Conservation (phyloP, 129 eudicot species). For the Escallonia herrerae region DNA sequence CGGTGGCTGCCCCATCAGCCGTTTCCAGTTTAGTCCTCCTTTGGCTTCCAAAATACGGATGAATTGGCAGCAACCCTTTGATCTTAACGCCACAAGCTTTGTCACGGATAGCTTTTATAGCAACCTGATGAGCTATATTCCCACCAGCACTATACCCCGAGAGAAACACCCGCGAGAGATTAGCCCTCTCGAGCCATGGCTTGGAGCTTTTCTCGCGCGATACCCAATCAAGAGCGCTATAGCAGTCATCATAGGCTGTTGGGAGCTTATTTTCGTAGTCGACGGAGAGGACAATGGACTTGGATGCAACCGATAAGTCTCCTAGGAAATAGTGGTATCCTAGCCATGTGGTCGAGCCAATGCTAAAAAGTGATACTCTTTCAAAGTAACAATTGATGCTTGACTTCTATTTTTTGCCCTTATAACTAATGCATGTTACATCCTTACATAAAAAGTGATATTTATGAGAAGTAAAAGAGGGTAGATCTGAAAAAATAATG, state of each 20-base stretch:
- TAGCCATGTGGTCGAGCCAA: slow-evolving; percentile 78
- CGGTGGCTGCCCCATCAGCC: slow-evolving; percentile 26
- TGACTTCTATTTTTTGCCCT: no score
- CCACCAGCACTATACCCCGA: slow-evolving; percentile 90
- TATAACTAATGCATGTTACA: no score
- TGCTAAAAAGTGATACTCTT: slow-evolving; percentile 31
- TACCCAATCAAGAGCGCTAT: slow-evolving; percentile 64
- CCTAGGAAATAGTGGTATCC: slow-evolving; percentile 76
- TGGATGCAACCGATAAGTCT: slow-evolving; percentile 37
- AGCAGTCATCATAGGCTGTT: slow-evolving; percentile 60
- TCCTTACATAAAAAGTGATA: no score
- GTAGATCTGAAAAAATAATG: no score
- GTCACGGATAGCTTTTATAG: slow-evolving; percentile 25
- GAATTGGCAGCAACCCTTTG: slow-evolving; percentile 51
- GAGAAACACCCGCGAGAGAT: slow-evolving; percentile 60
- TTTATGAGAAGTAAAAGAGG: no score
- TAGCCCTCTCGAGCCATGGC: slow-evolving; percentile 49
- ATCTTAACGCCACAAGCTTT: slow-evolving; percentile 19
- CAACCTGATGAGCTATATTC: slow-evolving; percentile 79
- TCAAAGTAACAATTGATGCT: no score
- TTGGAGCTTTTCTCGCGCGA: slow-evolving; percentile 16
- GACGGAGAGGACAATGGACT: slow-evolving; percentile 50
- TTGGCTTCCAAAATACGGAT: slow-evolving; percentile 86
- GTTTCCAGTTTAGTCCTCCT: slow-evolving; percentile 43
- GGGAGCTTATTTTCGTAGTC: slow-evolving; percentile 83